Conservation (phyloP, 2,329 filamentous ascomycete species). For the Trichophyton benhamiae region DNA sequence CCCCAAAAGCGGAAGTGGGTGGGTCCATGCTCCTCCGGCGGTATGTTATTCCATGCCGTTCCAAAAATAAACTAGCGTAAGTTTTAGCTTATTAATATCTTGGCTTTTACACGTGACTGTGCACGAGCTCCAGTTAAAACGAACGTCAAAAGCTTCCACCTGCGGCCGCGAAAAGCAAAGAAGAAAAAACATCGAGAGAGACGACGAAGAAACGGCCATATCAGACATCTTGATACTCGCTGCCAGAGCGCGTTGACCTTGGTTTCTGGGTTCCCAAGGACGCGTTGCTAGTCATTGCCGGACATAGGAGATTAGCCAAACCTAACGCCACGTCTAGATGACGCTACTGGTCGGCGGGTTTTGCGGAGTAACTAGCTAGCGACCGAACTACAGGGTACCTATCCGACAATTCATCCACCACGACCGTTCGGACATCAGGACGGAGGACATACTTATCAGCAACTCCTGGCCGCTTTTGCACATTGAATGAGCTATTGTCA, state of each 20-base stretch:
- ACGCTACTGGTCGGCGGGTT: neutral
- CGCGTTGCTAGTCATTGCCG: neutral
- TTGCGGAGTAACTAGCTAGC: neutral
- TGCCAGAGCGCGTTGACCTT: neutral
- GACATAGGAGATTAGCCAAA: slow-evolving; percentile 4
- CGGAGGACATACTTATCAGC: neutral
- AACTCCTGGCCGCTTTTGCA: neutral
- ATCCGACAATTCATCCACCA: too few species aligned
- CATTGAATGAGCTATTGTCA: too few species aligned
- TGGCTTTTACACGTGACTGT: neutral
- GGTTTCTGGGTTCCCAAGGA: neutral
- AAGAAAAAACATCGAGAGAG: neutral
- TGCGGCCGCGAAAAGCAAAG: neutral
- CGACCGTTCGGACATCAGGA: neutral
- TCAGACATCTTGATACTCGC: neutral
- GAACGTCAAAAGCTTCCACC: neutral
- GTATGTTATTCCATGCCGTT: neutral
- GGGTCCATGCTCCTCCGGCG: neutral
- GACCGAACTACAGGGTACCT: neutral
- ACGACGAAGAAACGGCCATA: neutral
- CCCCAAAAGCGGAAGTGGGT: neutral
- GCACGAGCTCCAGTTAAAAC: neutral
- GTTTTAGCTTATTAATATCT: neutral
- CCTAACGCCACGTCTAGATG: neutral
- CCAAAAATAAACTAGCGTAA: neutral